Conservation (phyloP, 768 basidiomycete genomes). For the Psilocybe azurescens region DNA sequence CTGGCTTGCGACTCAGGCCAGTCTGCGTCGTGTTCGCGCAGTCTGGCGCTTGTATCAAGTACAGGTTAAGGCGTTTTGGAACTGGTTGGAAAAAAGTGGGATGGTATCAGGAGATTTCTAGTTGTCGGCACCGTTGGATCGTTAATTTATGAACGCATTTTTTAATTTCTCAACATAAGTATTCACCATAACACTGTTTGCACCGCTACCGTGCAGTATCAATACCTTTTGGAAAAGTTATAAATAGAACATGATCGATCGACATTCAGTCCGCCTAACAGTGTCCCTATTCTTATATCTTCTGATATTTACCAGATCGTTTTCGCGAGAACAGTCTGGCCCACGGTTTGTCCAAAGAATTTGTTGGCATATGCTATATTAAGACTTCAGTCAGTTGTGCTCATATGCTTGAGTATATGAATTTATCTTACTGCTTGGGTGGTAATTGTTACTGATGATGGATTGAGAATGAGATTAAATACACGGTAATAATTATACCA, state of each 20-base stretch:
- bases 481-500: not conserved
- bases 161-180: too few species aligned
- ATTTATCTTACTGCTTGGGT: constrained; percentile 51
- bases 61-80: too few species aligned
- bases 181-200: not conserved
- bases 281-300: not conserved
- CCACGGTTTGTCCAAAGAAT: constrained; percentile 31
- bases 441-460: constrained; percentile 54
- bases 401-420: not conserved
- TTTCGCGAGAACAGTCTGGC: constrained; percentile 20
- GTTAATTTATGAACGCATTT: too few species aligned
- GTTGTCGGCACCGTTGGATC: too few species aligned
- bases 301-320: constrained; percentile 25
- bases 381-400: constrained; percentile 3
- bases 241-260: not conserved
- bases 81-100: too few species aligned
- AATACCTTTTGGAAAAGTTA: not conserved
- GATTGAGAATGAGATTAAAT: not conserved
- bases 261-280: not conserved
- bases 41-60: too few species aligned
- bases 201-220: not conserved
- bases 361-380: constrained; percentile 45
- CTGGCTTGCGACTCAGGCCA: not conserved
- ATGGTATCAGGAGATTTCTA: too few species aligned
- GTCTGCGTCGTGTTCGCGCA: not conserved